Percentiles rank a stretch among this genome's conserved stretches.
Evolutionary conservation across 2,329 filamentous ascomycete species (phyloP).

Genomic region (Ceratocystis ficicola): DNA sequence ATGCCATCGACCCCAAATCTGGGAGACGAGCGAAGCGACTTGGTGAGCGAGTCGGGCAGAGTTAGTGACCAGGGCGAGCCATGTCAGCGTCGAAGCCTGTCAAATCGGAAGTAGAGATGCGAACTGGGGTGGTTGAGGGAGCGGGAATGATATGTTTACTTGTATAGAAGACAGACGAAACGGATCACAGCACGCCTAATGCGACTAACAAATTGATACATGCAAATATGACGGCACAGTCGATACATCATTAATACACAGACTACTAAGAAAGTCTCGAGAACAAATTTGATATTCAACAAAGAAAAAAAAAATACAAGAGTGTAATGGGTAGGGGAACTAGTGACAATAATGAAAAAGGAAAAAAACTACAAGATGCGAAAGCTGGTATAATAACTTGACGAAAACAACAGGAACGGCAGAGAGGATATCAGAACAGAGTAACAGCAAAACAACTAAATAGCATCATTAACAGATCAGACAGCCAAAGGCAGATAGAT

Average conservation of each 20-base stretch:
- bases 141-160: no score
- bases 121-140: not conserved
- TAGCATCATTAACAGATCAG: not conserved
- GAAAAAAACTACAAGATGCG: conserved; percentile 23
- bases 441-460: not conserved
- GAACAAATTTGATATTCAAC: not conserved
- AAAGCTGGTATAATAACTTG: conserved; percentile 22
- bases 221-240: not conserved
- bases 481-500: not conserved
- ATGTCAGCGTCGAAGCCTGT: not conserved
- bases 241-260: no score
- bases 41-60: not conserved
- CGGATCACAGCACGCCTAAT: not conserved
- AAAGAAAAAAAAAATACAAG: conserved; percentile 24
- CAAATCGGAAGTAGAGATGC: not conserved
- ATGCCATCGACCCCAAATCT: conserved; percentile 13
- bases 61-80: not conserved
- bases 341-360: conserved; percentile 25
- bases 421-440: conserved; percentile 11
- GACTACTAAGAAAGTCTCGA: not conserved
- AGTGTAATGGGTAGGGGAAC: conserved; percentile 18
- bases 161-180: not conserved
- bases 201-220: not conserved
- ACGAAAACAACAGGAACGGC: not conserved
- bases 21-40: not conserved